Base-by-base conservation (phyloP, 345 rosid genomes). In the Brassica carinata region DNA sequence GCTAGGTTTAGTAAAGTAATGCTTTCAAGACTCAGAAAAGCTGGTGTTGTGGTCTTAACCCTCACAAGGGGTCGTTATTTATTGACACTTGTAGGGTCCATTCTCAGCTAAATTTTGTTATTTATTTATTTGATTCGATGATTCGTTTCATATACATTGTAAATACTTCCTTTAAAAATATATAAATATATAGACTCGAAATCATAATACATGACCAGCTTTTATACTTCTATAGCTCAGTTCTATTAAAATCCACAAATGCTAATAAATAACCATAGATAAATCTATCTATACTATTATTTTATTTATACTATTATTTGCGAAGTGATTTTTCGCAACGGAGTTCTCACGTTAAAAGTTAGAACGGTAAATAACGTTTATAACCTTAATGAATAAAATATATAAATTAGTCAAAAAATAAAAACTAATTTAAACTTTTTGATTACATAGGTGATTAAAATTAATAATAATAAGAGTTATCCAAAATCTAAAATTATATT, bases 51-150 rank as follows among this genome's bases (percentile, higher is more conserved):
- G 53, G 69, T 43, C 64, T 74, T 74, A 67, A 73, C 43, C 75
- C 43, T 74, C 34, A 15, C 58, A 45, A 74, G 30, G 45, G 30
- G 53, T 67, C 67, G 66, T 72, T 79, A 79, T 79, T 66, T 79
- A 79, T 79, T 29, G 77, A 57, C 62, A 58, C 29, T 36, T 38
- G 73, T 66, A 71, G 82, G 73, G 73, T 65, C 48, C 67, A 66
- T 55, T 65, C 7, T 55, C 13, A 15, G 38, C 34, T 27, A 55
- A 71, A 3, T 40, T 14, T 71, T 70, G 75, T 70, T 57, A 31
- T 13, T 67, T 59, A 62, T 45, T 45, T 64, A 71, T 55, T 69
- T 64, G 40, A 64, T 64, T 72, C 72, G 33, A 23, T 78, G 40
- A 64, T 64, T 72, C 72, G 33, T n/a, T 78, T 72, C 82, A 78